Evolutionary conservation across 2,329 filamentous ascomycete species (phyloP).

Genomic region (Teratosphaeria epicoccoides): DNA sequence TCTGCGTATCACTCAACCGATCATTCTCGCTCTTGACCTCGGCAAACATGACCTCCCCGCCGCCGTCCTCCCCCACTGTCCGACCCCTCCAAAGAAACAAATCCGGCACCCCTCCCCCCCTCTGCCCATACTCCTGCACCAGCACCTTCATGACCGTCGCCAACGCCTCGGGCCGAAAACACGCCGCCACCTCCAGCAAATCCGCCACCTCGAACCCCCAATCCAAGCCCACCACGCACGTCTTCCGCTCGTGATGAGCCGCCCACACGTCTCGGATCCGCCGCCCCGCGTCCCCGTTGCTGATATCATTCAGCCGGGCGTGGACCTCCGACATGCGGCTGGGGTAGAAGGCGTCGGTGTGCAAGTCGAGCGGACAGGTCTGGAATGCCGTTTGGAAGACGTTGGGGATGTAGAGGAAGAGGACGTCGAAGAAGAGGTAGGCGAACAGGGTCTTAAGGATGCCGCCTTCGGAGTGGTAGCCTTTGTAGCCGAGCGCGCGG

Average conservation of each 20-base stretch:
- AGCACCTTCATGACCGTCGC: constrained; percentile 84
- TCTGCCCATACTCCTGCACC: constrained; percentile 83
- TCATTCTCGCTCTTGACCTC: constrained; percentile 60
- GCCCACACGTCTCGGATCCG: constrained; percentile 61
- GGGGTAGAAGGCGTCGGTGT: constrained; percentile 86
- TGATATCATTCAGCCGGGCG: constrained; percentile 71
- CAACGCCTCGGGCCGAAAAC: constrained; percentile 71
- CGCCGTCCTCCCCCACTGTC: constrained; percentile 9
- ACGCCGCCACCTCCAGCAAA: constrained; percentile 64
- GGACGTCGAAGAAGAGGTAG: constrained; percentile 87
- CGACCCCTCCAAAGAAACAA: constrained; percentile 68
- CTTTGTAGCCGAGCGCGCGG: constrained; percentile 75
- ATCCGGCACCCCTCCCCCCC: constrained; percentile 84
- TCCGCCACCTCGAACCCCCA: constrained; percentile 80
- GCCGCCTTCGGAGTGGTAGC: constrained; percentile 85
- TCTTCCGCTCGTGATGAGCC: constrained; percentile 56
- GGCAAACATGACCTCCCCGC: constrained; percentile 29
- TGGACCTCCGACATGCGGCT: constrained; percentile 84
- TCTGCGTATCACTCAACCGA: constrained; percentile 86
- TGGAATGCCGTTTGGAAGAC: constrained; percentile 96
- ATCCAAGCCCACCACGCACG: constrained; percentile 82
- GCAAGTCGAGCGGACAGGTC: constrained; percentile 82
- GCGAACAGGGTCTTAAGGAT: constrained; percentile 73
- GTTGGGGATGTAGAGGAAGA: constrained; percentile 89
- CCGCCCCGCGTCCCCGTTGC: constrained; percentile 62